These are phyloP conservation scores for Suhomyces vadensis DNA, from an alignment of 805 yeast species.

Conservation along the genomic window DNA sequence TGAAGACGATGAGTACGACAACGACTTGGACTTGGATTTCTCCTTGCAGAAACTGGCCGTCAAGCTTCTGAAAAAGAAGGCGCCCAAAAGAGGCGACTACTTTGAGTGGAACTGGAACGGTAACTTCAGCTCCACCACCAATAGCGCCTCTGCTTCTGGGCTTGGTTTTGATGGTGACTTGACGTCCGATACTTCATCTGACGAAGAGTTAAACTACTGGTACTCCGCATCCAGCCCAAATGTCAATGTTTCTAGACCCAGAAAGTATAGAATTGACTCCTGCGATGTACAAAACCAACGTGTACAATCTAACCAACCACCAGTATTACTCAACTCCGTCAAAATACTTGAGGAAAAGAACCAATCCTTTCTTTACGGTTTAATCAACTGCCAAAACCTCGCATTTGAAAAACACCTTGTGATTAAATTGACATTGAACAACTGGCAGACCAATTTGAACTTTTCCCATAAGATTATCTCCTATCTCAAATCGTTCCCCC, in stretches of 20 bases:
- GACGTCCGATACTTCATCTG: conserved; percentile 23
- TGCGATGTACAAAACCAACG: conserved; percentile 15
- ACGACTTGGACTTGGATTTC: conserved; percentile 8
- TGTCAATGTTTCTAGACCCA: neutral
- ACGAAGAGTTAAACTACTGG: conserved; percentile 17
- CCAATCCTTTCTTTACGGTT: conserved; percentile 20
- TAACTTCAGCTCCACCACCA: conserved; percentile 13
- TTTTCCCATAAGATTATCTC: conserved; percentile 23
- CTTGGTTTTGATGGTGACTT: conserved; percentile 15
- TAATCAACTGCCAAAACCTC: conserved; percentile 34
- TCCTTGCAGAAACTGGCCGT: neutral
- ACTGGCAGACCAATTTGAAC: conserved; percentile 43
- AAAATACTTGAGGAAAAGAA: conserved; percentile 20
- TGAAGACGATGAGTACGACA: conserved; percentile 6
- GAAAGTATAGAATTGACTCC: conserved; percentile 16
- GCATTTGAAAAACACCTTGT: conserved; percentile 37
- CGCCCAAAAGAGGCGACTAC: conserved; percentile 20
- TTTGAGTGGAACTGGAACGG: conserved; percentile 26
- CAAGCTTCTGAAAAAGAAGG: neutral
- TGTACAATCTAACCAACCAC: conserved; percentile 14
- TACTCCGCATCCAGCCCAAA: conserved; percentile 7
- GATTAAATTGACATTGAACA: conserved; percentile 51
- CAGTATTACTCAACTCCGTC: conserved; percentile 39
- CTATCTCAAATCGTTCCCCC: conserved; percentile 17
- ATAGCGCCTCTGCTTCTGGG: neutral